These are phyloP conservation scores for Blastocystis sp. DNA, from an alignment of 352 stramenopile genomes.

Conservation along the genomic window DNA sequence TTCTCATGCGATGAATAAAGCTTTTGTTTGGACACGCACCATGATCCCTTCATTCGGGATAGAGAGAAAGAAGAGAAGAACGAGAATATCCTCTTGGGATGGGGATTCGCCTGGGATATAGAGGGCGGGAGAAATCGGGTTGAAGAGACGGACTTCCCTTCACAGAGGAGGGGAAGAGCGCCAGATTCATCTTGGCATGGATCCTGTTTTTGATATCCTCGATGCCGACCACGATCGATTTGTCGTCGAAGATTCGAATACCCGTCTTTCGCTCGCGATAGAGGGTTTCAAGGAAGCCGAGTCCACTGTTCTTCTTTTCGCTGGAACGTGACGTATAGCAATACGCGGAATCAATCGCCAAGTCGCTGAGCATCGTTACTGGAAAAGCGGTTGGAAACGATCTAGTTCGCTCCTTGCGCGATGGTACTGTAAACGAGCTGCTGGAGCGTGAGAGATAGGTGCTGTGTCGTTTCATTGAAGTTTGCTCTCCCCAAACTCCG, in stretches of 20 bases:
- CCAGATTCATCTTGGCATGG: slow-evolving; percentile 4
- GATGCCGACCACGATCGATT: slow-evolving; percentile 30
- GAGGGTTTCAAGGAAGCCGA: slow-evolving; percentile 38
- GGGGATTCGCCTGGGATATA: background rate
- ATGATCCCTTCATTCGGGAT: background rate
- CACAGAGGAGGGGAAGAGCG: background rate
- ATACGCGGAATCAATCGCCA: slow-evolving; percentile 19
- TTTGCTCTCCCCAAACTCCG: background rate
- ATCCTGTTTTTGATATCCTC: slow-evolving; percentile 34
- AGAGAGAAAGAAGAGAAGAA: background rate
- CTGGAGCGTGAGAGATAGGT: background rate
- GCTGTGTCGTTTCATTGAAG: slow-evolving; percentile 48
- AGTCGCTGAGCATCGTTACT: slow-evolving; percentile 33
- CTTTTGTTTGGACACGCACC: background rate
- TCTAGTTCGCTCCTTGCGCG: slow-evolving; percentile 1
- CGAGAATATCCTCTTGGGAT: background rate
- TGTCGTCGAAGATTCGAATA: background rate
- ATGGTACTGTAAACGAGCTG: slow-evolving; percentile 16
- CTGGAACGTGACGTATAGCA: too few species aligned
- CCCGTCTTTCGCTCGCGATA: slow-evolving; percentile 27
- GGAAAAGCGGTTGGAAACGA: background rate
- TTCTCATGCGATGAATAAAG: background rate
- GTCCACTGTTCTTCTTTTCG: slow-evolving; percentile 8
- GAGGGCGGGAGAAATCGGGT: too few species aligned
- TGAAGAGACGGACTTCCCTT: too few species aligned